Evolutionary conservation across 192 early-diverging fungal species (phyloP), one percentile per base, ranked within the genome.

Genomic region (Umbelopsis vinacea): DNA sequence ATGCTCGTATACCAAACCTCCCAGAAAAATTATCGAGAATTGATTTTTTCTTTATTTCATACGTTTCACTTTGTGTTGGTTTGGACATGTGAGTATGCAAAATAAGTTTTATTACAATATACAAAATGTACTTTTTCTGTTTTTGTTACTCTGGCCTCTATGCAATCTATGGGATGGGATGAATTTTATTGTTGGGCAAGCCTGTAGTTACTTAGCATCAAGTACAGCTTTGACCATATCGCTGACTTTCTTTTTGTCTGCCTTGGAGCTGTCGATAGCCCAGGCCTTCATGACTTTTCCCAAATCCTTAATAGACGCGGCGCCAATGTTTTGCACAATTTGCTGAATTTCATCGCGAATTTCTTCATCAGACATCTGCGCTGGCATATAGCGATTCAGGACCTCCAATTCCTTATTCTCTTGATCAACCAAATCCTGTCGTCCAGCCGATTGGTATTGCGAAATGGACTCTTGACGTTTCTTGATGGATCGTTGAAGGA

Each of bases 221-320:
- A 63, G 26, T 29, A 94, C 77, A 69, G 77, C 86, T 78, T 95
- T 97, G 33, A 89, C 93, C 19, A 85, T 77, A 17, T 92, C 91
- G 12, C 88, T 87, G n/a, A 97, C 87, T 50, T 79, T 67, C 73
- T 92, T 93, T 83, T 87, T 93, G 45, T 92, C 87, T 6, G 93
- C 96, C 40, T 78, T 83, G 8, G 90, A 85, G 11, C 88, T 75
- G 72, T 90, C 91, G 47, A 95, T 74, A 8, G 83, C 83, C 40
- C 92, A 82, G 57, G 85, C 90, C 79, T 93, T 93, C 93, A 98
- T 96, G 23, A 98, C 89, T 46, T 87, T 85, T 24, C 96, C 95
- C 78, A 98, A 79, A 55, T 93, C 93, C 81, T 93, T 95, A 35
- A 84, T 70, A 6, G 87, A 80, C 3, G 38, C 71, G 22, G 88